Conservation (phyloP, 2,329 filamentous ascomycete species). For the Rosellinia necatrix region DNA sequence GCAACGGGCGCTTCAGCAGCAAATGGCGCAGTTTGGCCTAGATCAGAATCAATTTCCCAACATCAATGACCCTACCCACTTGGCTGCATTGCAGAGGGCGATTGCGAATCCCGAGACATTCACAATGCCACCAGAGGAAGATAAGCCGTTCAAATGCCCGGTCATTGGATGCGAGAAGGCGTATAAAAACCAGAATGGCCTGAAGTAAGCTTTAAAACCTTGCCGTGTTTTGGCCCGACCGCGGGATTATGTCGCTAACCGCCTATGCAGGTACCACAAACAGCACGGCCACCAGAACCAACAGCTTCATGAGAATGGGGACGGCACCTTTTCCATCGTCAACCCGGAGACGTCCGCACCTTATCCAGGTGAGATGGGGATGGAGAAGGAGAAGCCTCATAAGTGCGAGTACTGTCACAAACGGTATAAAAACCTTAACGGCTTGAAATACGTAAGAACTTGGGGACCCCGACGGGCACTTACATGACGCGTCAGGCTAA, state of each 20-base stretch:
- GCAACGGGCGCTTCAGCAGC: conserved; percentile 64
- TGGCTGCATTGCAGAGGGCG: conserved; percentile 56
- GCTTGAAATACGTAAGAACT: conserved; percentile 82
- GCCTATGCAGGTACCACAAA: conserved; percentile 63
- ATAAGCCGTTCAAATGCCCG: conserved; percentile 96
- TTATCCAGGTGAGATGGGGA: conserved; percentile 95
- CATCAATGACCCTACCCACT: conserved; percentile 72
- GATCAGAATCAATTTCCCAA: conserved; percentile 76
- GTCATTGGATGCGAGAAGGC: conserved; percentile 99
- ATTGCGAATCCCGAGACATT: conserved; percentile 56
- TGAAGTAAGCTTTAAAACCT: conserved; percentile 70
- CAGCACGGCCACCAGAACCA: conserved; percentile 95
- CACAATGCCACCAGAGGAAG: conserved; percentile 78
- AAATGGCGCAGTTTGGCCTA: conserved; percentile 73
- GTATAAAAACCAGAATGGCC: conserved; percentile 98
- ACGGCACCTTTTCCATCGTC: conserved; percentile 97
- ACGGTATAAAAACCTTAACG: conserved; percentile 98
- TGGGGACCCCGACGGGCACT: background rate
- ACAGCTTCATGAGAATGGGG: conserved; percentile 92
- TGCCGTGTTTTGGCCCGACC: conserved; percentile 14
- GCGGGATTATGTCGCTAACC: conserved; percentile 36
- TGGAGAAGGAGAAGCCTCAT: conserved; percentile 99
- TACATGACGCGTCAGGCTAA: conserved; percentile 35
- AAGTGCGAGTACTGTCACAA: conserved; percentile 97
- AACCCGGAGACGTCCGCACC: conserved; percentile 93